phyloP scores from a whole-genome alignment of 2,329 filamentous ascomycete species.

The Venturia asperata region DNA sequence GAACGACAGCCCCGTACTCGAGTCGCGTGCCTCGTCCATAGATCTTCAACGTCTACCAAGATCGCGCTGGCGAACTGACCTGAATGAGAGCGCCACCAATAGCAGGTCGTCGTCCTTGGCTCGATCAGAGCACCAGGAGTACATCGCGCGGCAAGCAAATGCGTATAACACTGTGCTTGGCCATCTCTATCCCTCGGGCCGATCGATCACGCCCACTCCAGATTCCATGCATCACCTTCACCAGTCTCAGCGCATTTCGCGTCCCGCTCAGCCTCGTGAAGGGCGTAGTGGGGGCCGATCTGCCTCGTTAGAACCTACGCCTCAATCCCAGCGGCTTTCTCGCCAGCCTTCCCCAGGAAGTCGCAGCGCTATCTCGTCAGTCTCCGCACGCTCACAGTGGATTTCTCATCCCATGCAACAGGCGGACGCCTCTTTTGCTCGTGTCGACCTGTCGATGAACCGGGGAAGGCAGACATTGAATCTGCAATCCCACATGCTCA shows the following conservation, averaged over 20 bases:
- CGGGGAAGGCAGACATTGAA: background rate
- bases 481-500: background rate
- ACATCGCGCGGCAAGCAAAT: conserved; percentile 5
- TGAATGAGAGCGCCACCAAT: background rate
- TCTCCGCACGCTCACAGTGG: background rate
- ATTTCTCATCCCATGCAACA: background rate
- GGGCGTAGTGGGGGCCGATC: background rate
- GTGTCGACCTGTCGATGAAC: background rate
- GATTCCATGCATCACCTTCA: conserved; percentile 1
- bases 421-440: background rate
- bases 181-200: background rate
- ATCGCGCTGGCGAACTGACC: background rate
- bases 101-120: background rate
- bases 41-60: background rate
- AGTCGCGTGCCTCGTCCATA: background rate
- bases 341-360: background rate
- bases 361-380: background rate
- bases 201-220: background rate
- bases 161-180: conserved; percentile 12
- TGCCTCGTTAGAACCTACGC: background rate
- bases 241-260: background rate
- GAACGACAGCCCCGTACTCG: background rate
- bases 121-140: background rate
- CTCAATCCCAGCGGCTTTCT: background rate
- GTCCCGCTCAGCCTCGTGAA: background rate